Evolutionary conservation across 1,284 basidiomycete genomes (phyloP).

Genomic region (Cutaneotrichosporon dermatis): DNA sequence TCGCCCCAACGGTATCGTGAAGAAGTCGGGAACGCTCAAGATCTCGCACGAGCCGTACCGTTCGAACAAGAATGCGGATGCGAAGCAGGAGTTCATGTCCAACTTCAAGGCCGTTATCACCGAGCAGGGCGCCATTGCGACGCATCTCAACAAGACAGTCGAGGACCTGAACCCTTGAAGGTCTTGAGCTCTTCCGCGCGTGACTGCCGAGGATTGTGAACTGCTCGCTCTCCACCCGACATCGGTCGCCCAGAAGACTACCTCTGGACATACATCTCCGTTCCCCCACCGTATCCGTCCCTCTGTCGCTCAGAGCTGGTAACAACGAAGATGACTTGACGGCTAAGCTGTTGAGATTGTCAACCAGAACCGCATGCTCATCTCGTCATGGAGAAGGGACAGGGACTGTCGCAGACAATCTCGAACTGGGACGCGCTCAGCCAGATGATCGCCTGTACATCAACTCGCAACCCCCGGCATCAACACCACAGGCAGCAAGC

Average conservation of each 20-base stretch:
- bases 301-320: slow-evolving; percentile 96
- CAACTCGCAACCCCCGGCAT: slow-evolving; percentile 97
- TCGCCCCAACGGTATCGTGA: slow-evolving; percentile 90
- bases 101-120: slow-evolving; percentile 79
- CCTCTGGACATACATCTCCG: slow-evolving; percentile 98
- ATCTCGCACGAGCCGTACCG: slow-evolving; percentile 98
- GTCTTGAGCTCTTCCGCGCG: slow-evolving; percentile 91
- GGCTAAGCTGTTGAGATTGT: slow-evolving; percentile 97
- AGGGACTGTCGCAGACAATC: slow-evolving; percentile 84
- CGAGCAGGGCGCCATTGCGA: slow-evolving; percentile 78
- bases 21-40: slow-evolving; percentile 90
- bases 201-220: slow-evolving; percentile 96
- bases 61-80: slow-evolving; percentile 86
- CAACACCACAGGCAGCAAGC: slow-evolving; percentile 74
- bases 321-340: slow-evolving; percentile 97
- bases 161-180: slow-evolving; percentile 95
- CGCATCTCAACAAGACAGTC: slow-evolving; percentile 81
- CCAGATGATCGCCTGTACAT: slow-evolving; percentile 94
- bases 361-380: slow-evolving; percentile 89
- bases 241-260: slow-evolving; percentile 94
- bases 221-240: slow-evolving; percentile 84
- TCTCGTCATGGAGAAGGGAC: slow-evolving; percentile 80
- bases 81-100: slow-evolving; percentile 81
- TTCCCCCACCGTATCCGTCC: slow-evolving; percentile 97
- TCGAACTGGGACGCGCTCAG: slow-evolving; percentile 97